Percentiles rank a stretch among this genome's conserved stretches.
phyloP scores from a whole-genome alignment of 148 eudicot species.

The Amaranthus hypochondriacus region DNA sequence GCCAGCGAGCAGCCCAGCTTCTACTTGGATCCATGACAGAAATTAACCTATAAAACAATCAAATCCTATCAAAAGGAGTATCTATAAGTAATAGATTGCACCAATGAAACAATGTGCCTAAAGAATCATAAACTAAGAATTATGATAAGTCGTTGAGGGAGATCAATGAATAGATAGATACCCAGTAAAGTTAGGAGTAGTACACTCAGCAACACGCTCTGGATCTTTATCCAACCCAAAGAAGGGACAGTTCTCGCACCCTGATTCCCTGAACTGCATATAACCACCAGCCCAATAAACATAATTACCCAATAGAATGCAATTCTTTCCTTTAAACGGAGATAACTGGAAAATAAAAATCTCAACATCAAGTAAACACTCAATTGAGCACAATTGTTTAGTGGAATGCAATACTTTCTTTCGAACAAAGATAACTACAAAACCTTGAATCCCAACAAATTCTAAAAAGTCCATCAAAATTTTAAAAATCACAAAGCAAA shows the following conservation, averaged over 20 bases:
- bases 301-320: too few species aligned
- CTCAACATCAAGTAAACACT: too few species aligned
- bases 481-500: too few species aligned
- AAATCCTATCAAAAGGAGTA: not conserved
- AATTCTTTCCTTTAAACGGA: too few species aligned
- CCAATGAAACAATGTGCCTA: too few species aligned
- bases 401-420: too few species aligned
- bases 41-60: conserved; percentile 44
- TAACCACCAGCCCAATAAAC: too few species aligned
- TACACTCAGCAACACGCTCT: conserved; percentile 87
- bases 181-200: conserved; percentile 97
- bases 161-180: conserved; percentile 10
- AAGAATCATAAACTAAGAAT: not conserved
- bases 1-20: conserved; percentile 99
- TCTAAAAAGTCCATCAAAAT: too few species aligned
- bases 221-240: conserved; percentile 78
- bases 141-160: not conserved
- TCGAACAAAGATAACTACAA: too few species aligned
- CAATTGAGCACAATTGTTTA: too few species aligned
- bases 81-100: not conserved
- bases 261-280: conserved; percentile 77
- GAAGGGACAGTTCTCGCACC: conserved; percentile 98
- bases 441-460: too few species aligned
- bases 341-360: not conserved
- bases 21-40: conserved; percentile 89